Evolutionary conservation across 257 asterid genomes (phyloP), one percentile per base, ranked within the genome.

Genomic region (Jacaranda mimosifolia): DNA sequence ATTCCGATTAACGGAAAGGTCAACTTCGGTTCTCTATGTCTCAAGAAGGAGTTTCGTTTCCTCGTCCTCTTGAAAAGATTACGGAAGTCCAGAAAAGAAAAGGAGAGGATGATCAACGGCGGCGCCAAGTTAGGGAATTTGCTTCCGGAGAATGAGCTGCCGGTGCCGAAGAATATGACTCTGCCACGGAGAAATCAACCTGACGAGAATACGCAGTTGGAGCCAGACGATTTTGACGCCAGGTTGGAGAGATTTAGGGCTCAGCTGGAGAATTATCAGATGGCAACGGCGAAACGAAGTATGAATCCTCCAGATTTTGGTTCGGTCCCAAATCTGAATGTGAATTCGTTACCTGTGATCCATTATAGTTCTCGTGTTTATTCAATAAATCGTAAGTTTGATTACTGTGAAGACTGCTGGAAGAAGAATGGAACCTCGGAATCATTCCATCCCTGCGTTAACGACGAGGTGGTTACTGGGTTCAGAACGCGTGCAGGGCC

Each of bases 61-160:
- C 87, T 86, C 0, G 97, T 83, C 2, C 83, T 91, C 17, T 63
- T 89, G 79, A 91, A 89, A 63, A 55, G 94, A 77, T 87, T 94
- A 3, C 77, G 94, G 35, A 89, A 84, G 76, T 79, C 83, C 18
- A 81, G 87, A 15, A 83, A 53, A 13, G 86, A 88, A 10, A 82
- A 77, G 57, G 72, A 63, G 49, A 87, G 83, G 77, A 3, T 64
- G 36, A 70, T 67, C 45, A 26, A 26, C 32, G 78, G 69, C 63
- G 12, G 42, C 19, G 40, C 67, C 1, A 85, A 77, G 4, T 83
- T 36, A 63, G 60, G 59, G 35, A 87, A 83, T 42, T 78, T 32
- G 36, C 32, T 13, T 39, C 15, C 67, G 5, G 86, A 82, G 15
- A 62, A 49, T 12, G 83, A 81, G 11, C 76, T 3, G 60, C 45